Evolutionary conservation across 805 yeast species (phyloP).

Genomic region (Candida parachauliodes): DNA sequence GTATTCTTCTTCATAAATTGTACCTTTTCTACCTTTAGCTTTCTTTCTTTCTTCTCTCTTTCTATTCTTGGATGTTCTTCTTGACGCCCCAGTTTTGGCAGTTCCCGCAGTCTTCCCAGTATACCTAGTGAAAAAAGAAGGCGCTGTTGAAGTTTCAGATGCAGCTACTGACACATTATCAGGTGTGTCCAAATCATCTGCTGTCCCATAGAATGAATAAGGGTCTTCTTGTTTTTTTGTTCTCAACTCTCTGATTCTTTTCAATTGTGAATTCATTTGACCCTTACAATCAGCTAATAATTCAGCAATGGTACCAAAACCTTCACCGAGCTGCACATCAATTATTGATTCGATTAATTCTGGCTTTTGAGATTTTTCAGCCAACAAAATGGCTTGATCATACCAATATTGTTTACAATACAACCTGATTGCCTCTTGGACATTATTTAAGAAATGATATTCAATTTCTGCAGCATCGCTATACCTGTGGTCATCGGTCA

Average conservation of each 20-base stretch:
- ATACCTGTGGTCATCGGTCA: slow-evolving; percentile 69
- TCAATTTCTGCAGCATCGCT: slow-evolving; percentile 79
- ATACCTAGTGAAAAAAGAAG: slow-evolving; percentile 90
- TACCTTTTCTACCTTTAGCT: slow-evolving; percentile 97
- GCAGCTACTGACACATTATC: slow-evolving; percentile 95
- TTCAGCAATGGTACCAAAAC: slow-evolving; percentile 84
- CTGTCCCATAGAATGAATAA: slow-evolving; percentile 71
- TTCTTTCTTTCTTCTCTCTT: slow-evolving; percentile 94
- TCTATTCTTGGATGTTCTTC: slow-evolving; percentile 86
- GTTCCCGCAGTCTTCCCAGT: slow-evolving; percentile 96
- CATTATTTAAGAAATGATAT: slow-evolving; percentile 54
- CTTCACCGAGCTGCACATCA: slow-evolving; percentile 78
- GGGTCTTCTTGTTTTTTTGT: slow-evolving; percentile 82
- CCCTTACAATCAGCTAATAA: slow-evolving; percentile 88
- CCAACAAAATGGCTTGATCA: slow-evolving; percentile 72
- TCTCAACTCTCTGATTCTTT: slow-evolving; percentile 79
- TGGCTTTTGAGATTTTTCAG: slow-evolving; percentile 38
- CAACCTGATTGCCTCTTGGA: slow-evolving; percentile 58
- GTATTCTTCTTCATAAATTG: slow-evolving; percentile 96
- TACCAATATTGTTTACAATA: slow-evolving; percentile 74
- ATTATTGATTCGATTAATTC: slow-evolving; percentile 56
- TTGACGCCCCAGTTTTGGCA: slow-evolving; percentile 92
- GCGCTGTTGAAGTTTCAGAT: slow-evolving; percentile 87
- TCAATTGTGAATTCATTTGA: slow-evolving; percentile 79
- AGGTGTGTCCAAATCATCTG: slow-evolving; percentile 64